A percentile compares a stretch with the other conserved stretches of the same genome.
These are phyloP conservation scores for Hemisphaericaspora lyxosophila DNA, from an alignment of 1,139 yeast genomes.

Conservation along the genomic window DNA sequence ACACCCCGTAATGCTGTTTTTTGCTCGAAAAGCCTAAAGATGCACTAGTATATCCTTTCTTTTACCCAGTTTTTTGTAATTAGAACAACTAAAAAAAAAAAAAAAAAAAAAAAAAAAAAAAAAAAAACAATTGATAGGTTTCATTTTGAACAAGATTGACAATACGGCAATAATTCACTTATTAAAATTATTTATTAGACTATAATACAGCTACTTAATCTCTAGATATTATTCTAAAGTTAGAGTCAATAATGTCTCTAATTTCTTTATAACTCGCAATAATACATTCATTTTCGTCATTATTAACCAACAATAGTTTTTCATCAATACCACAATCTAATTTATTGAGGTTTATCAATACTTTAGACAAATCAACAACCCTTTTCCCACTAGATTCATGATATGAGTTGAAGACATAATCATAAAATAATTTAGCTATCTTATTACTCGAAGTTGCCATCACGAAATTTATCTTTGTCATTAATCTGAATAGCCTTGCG, in stretches of 20 bases:
- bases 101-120: too few species aligned
- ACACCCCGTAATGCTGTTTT: too few species aligned
- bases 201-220: slow-evolving; percentile 6
- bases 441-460: slow-evolving; percentile 65
- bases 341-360: slow-evolving; percentile 75
- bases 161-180: too few species aligned
- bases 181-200: not conserved
- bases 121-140: too few species aligned
- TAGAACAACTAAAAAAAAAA: too few species aligned
- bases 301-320: slow-evolving; percentile 70
- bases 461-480: slow-evolving; percentile 78
- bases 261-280: slow-evolving; percentile 79
- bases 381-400: slow-evolving; percentile 73
- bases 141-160: too few species aligned
- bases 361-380: slow-evolving; percentile 78
- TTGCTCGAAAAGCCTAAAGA: too few species aligned
- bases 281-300: slow-evolving; percentile 80
- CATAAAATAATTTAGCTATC: slow-evolving; percentile 75
- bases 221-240: slow-evolving; percentile 58
- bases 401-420: slow-evolving; percentile 80
- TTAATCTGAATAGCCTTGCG: slow-evolving; percentile 77
- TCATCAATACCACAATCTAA: slow-evolving; percentile 93
- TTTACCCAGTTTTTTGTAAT: too few species aligned
- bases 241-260: slow-evolving; percentile 68
- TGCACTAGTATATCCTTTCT: too few species aligned